Base-by-base conservation (phyloP, 2,329 filamentous ascomycete genomes). In the Fusarium illudens region DNA sequence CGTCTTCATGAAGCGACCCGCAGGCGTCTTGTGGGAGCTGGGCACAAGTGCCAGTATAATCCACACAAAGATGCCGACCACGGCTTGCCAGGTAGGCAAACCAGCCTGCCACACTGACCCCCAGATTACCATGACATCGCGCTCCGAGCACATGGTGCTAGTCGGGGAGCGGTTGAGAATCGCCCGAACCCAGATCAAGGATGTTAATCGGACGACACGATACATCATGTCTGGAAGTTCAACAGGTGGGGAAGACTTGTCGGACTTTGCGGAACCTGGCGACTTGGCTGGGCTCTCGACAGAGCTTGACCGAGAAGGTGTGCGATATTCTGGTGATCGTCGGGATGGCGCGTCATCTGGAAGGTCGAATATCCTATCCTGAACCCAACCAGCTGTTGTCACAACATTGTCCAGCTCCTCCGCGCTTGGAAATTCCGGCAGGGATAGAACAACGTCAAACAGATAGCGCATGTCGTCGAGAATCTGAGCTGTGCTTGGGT, bases 381-480 rank as follows among this genome's bases (percentile, higher is more conserved):
- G 74, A 8, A 83, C 77, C 77, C 80, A 82, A 3, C 73, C 65
- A 1, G 83, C 80, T 1, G 79, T 79, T 0, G 75, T 75, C 25
- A 75, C 71, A 2, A 86, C 74, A 46, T 79, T 79, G 13, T 79
- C 72, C 3, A 82, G 69, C 29, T 83, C 77, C 22, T 79, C 78
- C 0, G 66, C 30, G 0, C 78, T 76, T 3, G 82, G 71, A 0
- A 74, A 46, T 2, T 70, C 60, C 0, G 82, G 79, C n/a, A 84
- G 73, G 1, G 77, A 72, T 6, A 84, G 64, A 0, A 85, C 79
- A 3, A 79, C 73, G 10, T 77, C 72, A n/a, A 85, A 76, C 2
- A 87, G 75, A 20, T 81, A 80, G 5, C 84, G 80, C 74, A 86
- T 81, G 50, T 84, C 81, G 56, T 87, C 85, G 3, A 87, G 79